Base-by-base conservation (phyloP, 2,329 filamentous ascomycete genomes). In the Hymenoscyphus fructigenus region DNA sequence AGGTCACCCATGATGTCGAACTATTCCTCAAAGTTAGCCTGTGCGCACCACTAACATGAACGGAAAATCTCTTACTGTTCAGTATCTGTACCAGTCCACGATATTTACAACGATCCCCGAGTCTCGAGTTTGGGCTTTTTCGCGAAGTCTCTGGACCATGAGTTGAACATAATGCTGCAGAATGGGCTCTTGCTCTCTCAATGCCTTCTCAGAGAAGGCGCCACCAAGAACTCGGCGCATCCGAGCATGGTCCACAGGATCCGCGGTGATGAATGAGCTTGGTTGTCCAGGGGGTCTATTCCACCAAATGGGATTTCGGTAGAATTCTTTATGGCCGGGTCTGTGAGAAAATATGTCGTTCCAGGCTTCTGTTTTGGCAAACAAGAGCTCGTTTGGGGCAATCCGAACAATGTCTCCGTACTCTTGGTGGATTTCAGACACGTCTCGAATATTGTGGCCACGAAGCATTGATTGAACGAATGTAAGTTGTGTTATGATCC, bases 1-100 rank as follows among this genome's bases (percentile, higher is more conserved):
- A 82, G 74, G 66, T 81, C 79, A n/a, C 78, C 79, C 44, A 79
- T 74, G 38, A 79, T 72, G 66, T 78, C 78, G 67, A 79, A 78
- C 28, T 29, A 29, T 29, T 29, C 5, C 28, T 29, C 28, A 29
- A 29, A 29, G 28, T 29, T 29, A 29, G 28, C 28, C 28, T 29
- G 28, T 2, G 28, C 5, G 5, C 28, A 29, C 28, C 28, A 29
- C 28, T 5, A 2, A 29, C 5, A 29, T n/a, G 28, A 5, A 3
- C 28, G 28, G 28, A 29, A 29, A 29, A 29, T 3, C 28, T 29
- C 28, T 29, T 5, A 77, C 73, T 2, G 73, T 66, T 65, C 74
- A 77, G 60, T 76, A 76, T 59, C 76, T 76, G 63, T 70, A 75
- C 76, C 77, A 78, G 63, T 74, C 68, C 14, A 68, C 71, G 70